These are phyloP conservation scores for Luzula sylvatica DNA, from an alignment of 176 grass and related monocot species.

Conservation along the genomic window DNA sequence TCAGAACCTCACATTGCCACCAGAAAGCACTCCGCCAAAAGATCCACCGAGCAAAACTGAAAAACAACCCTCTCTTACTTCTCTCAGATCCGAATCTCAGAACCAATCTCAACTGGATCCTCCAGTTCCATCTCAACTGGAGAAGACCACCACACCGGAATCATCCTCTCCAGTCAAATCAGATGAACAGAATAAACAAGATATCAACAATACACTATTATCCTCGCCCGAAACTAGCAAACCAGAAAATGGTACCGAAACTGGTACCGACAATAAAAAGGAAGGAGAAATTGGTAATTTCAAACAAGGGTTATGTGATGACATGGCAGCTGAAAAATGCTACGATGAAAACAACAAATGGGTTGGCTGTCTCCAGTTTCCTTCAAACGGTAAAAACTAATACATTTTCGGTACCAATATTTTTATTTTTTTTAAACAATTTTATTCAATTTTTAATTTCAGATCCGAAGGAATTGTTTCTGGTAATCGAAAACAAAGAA, in stretches of 20 bases:
- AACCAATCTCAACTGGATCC: constrained; percentile 4
- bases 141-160: constrained; percentile 2
- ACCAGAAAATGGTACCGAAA: constrained; percentile 12
- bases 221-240: constrained; percentile 17
- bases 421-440: too few relatives aligned
- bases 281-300: not conserved
- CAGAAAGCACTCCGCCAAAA: not conserved
- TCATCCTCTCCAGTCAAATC: not conserved
- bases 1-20: not conserved
- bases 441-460: constrained; percentile 11
- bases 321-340: constrained; percentile 14
- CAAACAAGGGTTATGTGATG: constrained; percentile 4
- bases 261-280: not conserved
- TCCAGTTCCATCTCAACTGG: not conserved
- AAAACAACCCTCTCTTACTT: not conserved
- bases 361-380: constrained; percentile 27
- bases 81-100: constrained; percentile 1
- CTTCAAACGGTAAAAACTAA: constrained; percentile 20
- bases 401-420: not conserved
- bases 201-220: constrained; percentile 4
- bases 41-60: constrained; percentile 2
- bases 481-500: constrained; percentile 42
- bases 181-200: constrained; percentile 14
- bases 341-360: constrained; percentile 10
- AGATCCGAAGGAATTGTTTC: constrained; percentile 32